These are phyloP conservation scores for Cladosporium phlei DNA, from an alignment of 2,329 filamentous ascomycete species.

Conservation along the genomic window DNA sequence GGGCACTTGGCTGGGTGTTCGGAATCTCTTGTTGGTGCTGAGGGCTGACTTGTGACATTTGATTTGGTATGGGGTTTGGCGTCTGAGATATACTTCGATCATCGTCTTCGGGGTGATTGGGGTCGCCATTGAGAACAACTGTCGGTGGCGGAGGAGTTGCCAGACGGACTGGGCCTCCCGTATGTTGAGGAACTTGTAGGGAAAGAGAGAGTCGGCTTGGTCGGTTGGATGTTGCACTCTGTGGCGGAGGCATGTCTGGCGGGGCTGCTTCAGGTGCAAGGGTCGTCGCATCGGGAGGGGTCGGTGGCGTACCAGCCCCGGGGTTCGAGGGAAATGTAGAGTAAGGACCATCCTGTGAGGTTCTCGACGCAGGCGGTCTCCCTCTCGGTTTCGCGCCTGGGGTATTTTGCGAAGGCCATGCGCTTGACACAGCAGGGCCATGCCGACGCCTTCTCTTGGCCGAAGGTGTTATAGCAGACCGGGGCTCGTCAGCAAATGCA, in stretches of 20 bases:
- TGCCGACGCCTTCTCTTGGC: conserved; percentile 59
- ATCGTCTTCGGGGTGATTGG: conserved; percentile 20
- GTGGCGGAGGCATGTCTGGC: conserved; percentile 37
- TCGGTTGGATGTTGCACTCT: conserved; percentile 30
- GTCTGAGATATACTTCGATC: conserved; percentile 15
- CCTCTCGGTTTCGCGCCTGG: conserved; percentile 70
- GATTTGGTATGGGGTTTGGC: background rate
- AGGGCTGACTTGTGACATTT: background rate
- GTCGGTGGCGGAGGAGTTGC: conserved; percentile 56
- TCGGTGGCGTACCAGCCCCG: conserved; percentile 36
- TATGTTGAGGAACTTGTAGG: conserved; percentile 59
- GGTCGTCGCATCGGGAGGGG: conserved; percentile 36
- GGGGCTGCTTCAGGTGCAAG: conserved; percentile 15
- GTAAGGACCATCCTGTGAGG: conserved; percentile 61
- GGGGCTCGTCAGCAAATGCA: conserved; percentile 55
- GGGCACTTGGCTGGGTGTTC: background rate
- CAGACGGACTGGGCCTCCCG: conserved; percentile 56
- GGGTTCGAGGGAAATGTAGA: conserved; percentile 64
- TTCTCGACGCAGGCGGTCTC: conserved; percentile 65
- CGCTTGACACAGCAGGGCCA: conserved; percentile 83
- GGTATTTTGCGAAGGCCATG: conserved; percentile 67
- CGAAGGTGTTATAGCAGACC: conserved; percentile 67
- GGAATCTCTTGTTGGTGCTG: background rate
- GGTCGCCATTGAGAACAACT: conserved; percentile 50
- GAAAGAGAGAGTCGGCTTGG: conserved; percentile 55